Conservation (phyloP, 305 asterid species). For the Plantago rigida region DNA sequence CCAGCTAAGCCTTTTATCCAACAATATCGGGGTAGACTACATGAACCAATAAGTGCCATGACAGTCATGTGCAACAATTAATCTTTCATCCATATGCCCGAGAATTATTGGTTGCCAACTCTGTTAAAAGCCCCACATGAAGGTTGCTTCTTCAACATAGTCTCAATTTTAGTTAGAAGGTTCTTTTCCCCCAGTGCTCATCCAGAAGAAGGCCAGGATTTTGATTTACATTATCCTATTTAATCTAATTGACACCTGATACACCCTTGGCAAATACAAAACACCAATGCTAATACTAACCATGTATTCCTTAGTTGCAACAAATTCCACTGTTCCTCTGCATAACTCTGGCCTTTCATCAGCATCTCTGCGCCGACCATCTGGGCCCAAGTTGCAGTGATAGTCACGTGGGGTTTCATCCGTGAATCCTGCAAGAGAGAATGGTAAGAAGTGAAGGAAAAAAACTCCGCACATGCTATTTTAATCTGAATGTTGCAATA, state of each 20-base stretch:
- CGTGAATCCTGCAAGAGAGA: constrained; percentile 59
- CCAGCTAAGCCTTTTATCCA: too few species aligned
- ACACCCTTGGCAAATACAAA: constrained; percentile 9
- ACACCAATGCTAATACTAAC: constrained; percentile 34
- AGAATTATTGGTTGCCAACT: background rate
- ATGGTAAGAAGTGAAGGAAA: constrained; percentile 3
- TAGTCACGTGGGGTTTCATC: constrained; percentile 98
- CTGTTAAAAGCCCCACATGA: background rate
- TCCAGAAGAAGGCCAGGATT: background rate
- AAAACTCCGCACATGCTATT: background rate
- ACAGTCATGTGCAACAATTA: background rate
- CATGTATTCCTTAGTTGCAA: constrained; percentile 51
- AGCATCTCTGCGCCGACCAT: constrained; percentile 62
- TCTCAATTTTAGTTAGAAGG: background rate
- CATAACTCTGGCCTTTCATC: constrained; percentile 61
- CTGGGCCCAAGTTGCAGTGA: constrained; percentile 98
- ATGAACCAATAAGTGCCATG: background rate
- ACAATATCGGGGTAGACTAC: too few species aligned
- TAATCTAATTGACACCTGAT: background rate
- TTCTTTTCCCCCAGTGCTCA: too few species aligned
- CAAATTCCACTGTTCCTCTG: constrained; percentile 63
- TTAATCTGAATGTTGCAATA: background rate
- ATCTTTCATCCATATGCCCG: background rate
- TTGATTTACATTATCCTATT: background rate
- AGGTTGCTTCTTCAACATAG: background rate